Percentiles rank a stretch among this genome's conserved stretches.
Evolutionary conservation across 495 filamentous ascomycete genomes (phyloP).

Genomic region (Peziza echinospora): DNA sequence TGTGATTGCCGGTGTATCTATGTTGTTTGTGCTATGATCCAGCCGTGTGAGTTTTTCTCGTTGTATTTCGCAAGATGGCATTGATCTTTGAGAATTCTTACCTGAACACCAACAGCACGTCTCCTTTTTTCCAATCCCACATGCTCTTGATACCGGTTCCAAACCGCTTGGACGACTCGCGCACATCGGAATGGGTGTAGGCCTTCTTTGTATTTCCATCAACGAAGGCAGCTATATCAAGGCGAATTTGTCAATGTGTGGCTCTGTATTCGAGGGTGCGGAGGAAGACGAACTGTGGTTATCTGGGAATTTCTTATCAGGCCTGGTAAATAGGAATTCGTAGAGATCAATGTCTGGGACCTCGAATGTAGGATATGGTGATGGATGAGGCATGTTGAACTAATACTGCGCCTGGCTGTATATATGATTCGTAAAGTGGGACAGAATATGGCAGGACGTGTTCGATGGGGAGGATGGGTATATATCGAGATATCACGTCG

Average conservation of each 20-base stretch:
- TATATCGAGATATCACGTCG: no score
- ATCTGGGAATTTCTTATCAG: constrained; percentile 43
- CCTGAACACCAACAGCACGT: constrained; percentile 43
- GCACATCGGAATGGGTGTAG: constrained; percentile 53
- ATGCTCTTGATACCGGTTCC: constrained; percentile 50
- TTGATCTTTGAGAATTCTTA: no score
- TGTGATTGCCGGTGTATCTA: constrained; percentile 47
- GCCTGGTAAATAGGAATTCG: constrained; percentile 58
- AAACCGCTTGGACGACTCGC: constrained; percentile 44
- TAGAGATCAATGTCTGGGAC: constrained; percentile 53
- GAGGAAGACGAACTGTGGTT: neutral
- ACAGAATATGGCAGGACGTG: no score
- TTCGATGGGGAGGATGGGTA: no score
- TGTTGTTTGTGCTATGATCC: constrained; percentile 52
- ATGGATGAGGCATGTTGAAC: constrained; percentile 40
- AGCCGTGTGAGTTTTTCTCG: no score
- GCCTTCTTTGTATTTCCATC: constrained; percentile 51
- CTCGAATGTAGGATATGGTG: constrained; percentile 32
- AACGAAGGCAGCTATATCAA: constrained; percentile 45
- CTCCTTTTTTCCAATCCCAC: constrained; percentile 64
- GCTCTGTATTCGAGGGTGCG: neutral
- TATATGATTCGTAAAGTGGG: no score
- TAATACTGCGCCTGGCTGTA: no score
- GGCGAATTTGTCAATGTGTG: constrained; percentile 5
- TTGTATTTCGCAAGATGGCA: no score